Conservation (phyloP, 1,284 basidiomycete genomes). For the Vanrija sp. region DNA sequence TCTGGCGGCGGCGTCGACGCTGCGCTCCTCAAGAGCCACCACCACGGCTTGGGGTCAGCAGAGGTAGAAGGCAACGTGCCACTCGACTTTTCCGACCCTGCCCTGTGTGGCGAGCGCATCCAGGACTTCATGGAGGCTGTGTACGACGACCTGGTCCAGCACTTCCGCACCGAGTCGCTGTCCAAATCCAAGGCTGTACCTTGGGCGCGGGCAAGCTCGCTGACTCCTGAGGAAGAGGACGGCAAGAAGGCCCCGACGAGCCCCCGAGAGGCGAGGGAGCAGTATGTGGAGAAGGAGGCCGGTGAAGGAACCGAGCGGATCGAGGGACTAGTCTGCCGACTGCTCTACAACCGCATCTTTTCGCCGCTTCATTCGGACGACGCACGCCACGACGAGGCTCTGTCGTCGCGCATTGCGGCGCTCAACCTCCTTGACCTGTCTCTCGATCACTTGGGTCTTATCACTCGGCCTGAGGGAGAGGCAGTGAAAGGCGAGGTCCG, state of each 20-base stretch:
- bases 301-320: constrained; percentile 61
- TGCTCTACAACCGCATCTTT: constrained; percentile 72
- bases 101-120: constrained; percentile 56
- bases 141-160: constrained; percentile 55
- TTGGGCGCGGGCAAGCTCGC: constrained; percentile 24
- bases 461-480: constrained; percentile 54
- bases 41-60: constrained; percentile 9
- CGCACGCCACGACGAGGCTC: constrained; percentile 75
- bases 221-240: constrained; percentile 17
- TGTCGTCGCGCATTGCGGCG: constrained; percentile 81
- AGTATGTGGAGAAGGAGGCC: constrained; percentile 41
- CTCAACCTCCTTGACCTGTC: constrained; percentile 83
- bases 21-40: constrained; percentile 29
- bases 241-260: background rate
- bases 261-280: constrained; percentile 41
- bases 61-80: constrained; percentile 5
- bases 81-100: constrained; percentile 39
- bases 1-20: constrained; percentile 13
- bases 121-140: constrained; percentile 70
- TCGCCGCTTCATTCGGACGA: constrained; percentile 69
- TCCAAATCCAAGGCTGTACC: background rate
- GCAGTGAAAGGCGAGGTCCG: constrained; percentile 50
- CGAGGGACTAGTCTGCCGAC: constrained; percentile 63
- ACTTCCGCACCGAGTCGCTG: constrained; percentile 30
- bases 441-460: constrained; percentile 78